A percentile compares a stretch with the other conserved stretches of the same genome.
Evolutionary conservation across 148 eudicot species (phyloP).

Genomic region (Amaranthus hypochondriacus): DNA sequence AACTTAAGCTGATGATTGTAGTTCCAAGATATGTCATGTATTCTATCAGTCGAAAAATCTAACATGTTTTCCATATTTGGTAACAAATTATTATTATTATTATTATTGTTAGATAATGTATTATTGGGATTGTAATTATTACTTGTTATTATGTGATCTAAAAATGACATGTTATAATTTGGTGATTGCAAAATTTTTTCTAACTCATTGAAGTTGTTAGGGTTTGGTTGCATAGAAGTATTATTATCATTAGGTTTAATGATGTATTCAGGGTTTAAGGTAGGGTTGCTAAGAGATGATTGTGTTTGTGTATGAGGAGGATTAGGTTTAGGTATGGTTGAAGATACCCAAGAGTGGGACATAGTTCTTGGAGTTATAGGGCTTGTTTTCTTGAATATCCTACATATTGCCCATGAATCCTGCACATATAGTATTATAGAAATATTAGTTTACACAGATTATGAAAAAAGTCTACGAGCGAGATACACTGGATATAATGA

Average conservation of each 20-base stretch:
- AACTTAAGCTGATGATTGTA: neutral
- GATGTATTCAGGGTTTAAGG: slow-evolving; percentile 18
- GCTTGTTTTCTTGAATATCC: slow-evolving; percentile 82
- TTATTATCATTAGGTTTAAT: neutral
- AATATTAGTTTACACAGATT: neutral
- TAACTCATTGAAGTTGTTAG: slow-evolving; percentile 12
- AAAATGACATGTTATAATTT: slow-evolving; percentile 20
- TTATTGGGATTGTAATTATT: slow-evolving; percentile 20
- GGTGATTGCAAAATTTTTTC: slow-evolving; percentile 25
- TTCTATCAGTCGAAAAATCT: slow-evolving; percentile 29
- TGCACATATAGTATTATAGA: slow-evolving; percentile 28
- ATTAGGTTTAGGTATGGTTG: slow-evolving; percentile 13
- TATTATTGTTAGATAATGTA: slow-evolving; percentile 12
- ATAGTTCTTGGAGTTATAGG: slow-evolving; percentile 54
- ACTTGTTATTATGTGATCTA: slow-evolving; percentile 23
- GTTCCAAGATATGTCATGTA: no score
- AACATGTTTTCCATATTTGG: slow-evolving; percentile 14
- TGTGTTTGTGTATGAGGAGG: neutral
- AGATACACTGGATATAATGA: no score
- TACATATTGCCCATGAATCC: slow-evolving; percentile 96
- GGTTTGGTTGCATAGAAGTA: slow-evolving; percentile 20
- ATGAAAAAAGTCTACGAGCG: no score
- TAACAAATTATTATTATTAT: slow-evolving; percentile 15
- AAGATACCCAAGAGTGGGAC: slow-evolving; percentile 79
- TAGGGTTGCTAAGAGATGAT: slow-evolving; percentile 11